Evolutionary conservation across 2,329 filamentous ascomycete genomes (phyloP).

Genomic region (Laburnicola sp.): DNA sequence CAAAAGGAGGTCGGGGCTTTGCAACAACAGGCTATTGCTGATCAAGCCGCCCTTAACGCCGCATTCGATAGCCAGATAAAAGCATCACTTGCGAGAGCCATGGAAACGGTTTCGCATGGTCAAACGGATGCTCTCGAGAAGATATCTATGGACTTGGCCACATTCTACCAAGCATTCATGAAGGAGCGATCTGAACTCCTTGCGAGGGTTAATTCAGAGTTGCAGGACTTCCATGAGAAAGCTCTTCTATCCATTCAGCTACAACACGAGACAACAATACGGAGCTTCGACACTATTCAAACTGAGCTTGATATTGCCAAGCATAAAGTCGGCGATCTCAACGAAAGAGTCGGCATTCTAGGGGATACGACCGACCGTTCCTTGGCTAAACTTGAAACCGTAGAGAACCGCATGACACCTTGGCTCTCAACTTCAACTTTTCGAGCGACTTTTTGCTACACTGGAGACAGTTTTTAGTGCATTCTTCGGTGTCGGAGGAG

Average conservation of each 20-base stretch:
- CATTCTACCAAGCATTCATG: background rate
- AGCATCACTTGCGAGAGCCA: slow-evolving; percentile 1
- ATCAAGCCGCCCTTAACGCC: background rate
- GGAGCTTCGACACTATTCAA: slow-evolving; percentile 7
- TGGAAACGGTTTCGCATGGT: background rate
- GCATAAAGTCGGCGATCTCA: background rate
- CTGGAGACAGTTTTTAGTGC: background rate
- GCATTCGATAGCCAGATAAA: slow-evolving; percentile 5
- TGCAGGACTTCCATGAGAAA: slow-evolving; percentile 10
- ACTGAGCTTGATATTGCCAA: background rate
- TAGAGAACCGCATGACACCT: slow-evolving; percentile 5
- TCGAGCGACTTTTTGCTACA: background rate
- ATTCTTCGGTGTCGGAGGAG: background rate
- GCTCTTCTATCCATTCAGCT: slow-evolving; percentile 6
- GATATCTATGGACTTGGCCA: background rate
- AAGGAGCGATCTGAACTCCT: slow-evolving; percentile 10
- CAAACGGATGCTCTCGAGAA: slow-evolving; percentile 4
- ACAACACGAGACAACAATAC: slow-evolving; percentile 3
- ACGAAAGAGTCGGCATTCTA: slow-evolving; percentile 1
- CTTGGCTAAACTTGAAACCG: background rate
- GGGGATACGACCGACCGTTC: background rate
- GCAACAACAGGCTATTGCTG: background rate
- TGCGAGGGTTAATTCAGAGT: slow-evolving; percentile 2
- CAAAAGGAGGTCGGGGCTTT: slow-evolving; percentile 1
- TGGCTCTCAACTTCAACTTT: background rate